Evolutionary conservation across 768 basidiomycete species (phyloP), one percentile per base, ranked within the genome.

Genomic region (Galerina sulciceps): DNA sequence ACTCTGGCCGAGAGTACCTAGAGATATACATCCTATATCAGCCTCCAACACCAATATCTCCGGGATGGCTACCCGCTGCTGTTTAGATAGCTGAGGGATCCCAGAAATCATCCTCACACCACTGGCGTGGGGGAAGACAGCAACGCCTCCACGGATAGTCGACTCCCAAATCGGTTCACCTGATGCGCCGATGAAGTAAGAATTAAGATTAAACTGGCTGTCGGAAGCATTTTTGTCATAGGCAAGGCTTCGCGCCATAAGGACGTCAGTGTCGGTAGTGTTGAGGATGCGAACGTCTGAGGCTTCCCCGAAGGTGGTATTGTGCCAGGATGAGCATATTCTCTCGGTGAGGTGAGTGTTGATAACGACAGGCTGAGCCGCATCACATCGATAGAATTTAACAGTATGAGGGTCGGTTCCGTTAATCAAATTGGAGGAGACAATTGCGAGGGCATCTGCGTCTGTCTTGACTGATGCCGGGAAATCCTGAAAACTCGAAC

Each of bases 1-100:
- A 2, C 31, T 17, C 61, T 18, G 55, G 45, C 36, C 67, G 55
- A 36, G 59, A 42, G 65, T 49, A 31, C 46, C 23, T 31, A 47
- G 10, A 4, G 46, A 9, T 14, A 47, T 31, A 34, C 46, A 47
- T 14, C 46, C 46, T 31, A 47, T 34, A 4, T 47, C 46, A 31
- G 20, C 36, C 14, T 51, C 49, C 49, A 51, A 38, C 5, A 20
- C 38, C 4, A 40, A 37, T 5, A 35, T 40, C 18, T 40, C 23
- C 36, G 38, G 49, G 13, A 51, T 51, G 37, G 18, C 35, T 14
- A 40, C 49, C 38, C 26, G n/a, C 2, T 18, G 9, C 49, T 51
- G 49, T 13, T 11, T 9, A 5, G 38, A 51, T 13, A 51, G 49
- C 38, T 18, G 49, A 10, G 49, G 35, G n/a, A 51, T 6, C 0